phyloP scores from a whole-genome alignment of 148 eudicot genomes.

The Silene uniflora region DNA sequence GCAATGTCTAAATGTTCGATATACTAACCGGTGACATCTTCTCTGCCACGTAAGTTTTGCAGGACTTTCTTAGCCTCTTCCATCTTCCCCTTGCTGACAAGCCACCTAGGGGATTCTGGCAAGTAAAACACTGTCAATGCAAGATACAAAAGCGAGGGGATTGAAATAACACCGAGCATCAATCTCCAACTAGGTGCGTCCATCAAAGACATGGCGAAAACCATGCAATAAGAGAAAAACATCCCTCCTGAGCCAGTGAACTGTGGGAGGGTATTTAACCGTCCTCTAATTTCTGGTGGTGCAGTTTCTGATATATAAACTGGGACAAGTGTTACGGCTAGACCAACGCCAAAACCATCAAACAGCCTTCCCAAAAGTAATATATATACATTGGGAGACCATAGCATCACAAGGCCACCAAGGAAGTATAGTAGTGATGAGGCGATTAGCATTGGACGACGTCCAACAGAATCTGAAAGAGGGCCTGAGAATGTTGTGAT shows the following conservation, averaged over 20 bases:
- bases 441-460: conserved; percentile 79
- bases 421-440: conserved; percentile 75
- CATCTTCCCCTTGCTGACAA: conserved; percentile 92
- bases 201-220: conserved; percentile 75
- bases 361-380: conserved; percentile 69
- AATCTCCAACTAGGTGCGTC: conserved; percentile 77
- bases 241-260: conserved; percentile 79
- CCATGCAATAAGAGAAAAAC: conserved; percentile 86
- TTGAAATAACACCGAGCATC: conserved; percentile 82
- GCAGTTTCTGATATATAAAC: conserved; percentile 93
- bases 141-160: conserved; percentile 66
- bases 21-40: conserved; percentile 74
- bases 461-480: conserved; percentile 64
- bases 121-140: conserved; percentile 51
- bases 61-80: conserved; percentile 71
- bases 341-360: conserved; percentile 86
- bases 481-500: conserved; percentile 93
- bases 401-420: conserved; percentile 76
- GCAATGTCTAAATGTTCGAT: neutral
- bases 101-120: conserved; percentile 98
- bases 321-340: conserved; percentile 78
- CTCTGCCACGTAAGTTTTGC: conserved; percentile 61
- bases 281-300: conserved; percentile 85
- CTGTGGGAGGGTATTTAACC: conserved; percentile 83
- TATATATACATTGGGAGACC: conserved; percentile 89